phyloP scores from a whole-genome alignment of 768 basidiomycete genomes.

The Fomitopsis serialis region DNA sequence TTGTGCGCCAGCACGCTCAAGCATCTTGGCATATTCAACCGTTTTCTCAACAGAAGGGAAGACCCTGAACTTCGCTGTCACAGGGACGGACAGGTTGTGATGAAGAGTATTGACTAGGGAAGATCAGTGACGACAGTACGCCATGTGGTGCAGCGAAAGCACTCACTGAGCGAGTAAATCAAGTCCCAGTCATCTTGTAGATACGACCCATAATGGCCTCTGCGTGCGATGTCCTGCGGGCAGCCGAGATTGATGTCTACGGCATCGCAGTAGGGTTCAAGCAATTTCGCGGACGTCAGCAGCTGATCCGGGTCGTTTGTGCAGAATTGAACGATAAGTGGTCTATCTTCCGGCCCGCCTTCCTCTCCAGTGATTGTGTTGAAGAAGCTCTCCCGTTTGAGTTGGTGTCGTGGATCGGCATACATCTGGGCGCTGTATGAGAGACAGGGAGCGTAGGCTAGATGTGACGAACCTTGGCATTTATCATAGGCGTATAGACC shows the following conservation, averaged over 20 bases:
- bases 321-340: slow-evolving; percentile 90
- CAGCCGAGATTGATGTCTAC: slow-evolving; percentile 93
- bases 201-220: slow-evolving; percentile 85
- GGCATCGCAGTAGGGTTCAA: slow-evolving; percentile 83
- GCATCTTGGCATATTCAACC: slow-evolving; percentile 92
- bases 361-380: slow-evolving; percentile 74
- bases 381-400: slow-evolving; percentile 63
- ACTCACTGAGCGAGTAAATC: slow-evolving; percentile 72
- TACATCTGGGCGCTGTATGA: slow-evolving; percentile 47
- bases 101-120: slow-evolving; percentile 79
- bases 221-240: slow-evolving; percentile 90
- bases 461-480: slow-evolving; percentile 59
- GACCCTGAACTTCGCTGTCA: slow-evolving; percentile 94
- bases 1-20: slow-evolving; percentile 92
- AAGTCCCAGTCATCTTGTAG: slow-evolving; percentile 94
- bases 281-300: slow-evolving; percentile 67
- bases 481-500: slow-evolving; percentile 98
- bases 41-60: slow-evolving; percentile 85
- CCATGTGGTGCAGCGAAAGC: background rate
- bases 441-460: background rate
- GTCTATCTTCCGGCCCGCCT: slow-evolving; percentile 73
- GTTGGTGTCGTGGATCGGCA: slow-evolving; percentile 41
- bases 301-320: slow-evolving; percentile 82
- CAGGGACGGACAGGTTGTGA: slow-evolving; percentile 78
- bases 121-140: background rate